phyloP scores from a whole-genome alignment of 495 filamentous ascomycete genomes.

The Trichoderma virens region DNA sequence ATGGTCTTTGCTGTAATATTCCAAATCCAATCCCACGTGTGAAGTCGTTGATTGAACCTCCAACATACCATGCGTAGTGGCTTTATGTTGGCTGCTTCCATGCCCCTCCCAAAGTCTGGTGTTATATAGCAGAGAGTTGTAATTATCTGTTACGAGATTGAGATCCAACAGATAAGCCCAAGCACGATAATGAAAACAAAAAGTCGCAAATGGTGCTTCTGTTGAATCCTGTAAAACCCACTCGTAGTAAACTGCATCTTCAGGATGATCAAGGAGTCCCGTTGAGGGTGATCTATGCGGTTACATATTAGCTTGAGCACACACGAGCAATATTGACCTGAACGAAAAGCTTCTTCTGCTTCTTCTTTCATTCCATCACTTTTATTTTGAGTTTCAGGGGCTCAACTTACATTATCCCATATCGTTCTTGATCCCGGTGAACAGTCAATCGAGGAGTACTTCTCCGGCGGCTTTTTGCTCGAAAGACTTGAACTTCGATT shows the following conservation, averaged over 20 bases:
- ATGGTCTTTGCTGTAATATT: no score
- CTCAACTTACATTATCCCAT: neutral
- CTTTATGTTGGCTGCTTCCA: neutral
- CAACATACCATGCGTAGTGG: neutral
- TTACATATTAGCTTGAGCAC: neutral
- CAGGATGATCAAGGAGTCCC: slow-evolving; percentile 39
- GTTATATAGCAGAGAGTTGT: neutral
- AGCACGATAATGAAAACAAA: slow-evolving; percentile 44
- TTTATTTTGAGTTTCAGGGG: neutral
- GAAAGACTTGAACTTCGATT: slow-evolving; percentile 43
- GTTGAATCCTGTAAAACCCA: slow-evolving; percentile 39
- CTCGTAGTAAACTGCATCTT: slow-evolving; percentile 39
- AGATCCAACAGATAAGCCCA: slow-evolving; percentile 33
- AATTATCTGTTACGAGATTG: slow-evolving; percentile 22
- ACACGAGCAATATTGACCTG: neutral
- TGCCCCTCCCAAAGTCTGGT: neutral
- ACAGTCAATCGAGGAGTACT: slow-evolving; percentile 25
- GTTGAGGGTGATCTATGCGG: slow-evolving; percentile 25
- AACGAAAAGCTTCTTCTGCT: no score
- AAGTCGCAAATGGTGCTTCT: slow-evolving; percentile 38
- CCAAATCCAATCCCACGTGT: no score
- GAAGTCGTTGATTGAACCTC: no score
- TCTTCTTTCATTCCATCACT: neutral
- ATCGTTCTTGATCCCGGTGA: neutral
- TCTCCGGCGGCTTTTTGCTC: slow-evolving; percentile 30